phyloP scores from a whole-genome alignment of 768 basidiomycete genomes.

The Boletus subparvulus region DNA sequence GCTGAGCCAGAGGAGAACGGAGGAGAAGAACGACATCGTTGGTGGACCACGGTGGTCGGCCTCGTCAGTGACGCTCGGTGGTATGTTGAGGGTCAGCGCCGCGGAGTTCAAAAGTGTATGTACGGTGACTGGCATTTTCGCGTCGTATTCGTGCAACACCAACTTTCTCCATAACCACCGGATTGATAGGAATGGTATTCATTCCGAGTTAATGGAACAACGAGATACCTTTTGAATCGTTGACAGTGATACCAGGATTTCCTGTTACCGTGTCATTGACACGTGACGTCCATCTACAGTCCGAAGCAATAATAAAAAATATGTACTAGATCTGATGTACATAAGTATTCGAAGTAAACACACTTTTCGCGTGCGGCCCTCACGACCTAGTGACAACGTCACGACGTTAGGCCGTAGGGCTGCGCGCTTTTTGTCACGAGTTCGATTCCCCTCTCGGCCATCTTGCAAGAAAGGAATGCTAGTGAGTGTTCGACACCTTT shows the following conservation, averaged over 20 bases:
- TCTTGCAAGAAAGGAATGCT: background rate
- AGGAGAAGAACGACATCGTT: slow-evolving; percentile 49
- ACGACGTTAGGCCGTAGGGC: background rate
- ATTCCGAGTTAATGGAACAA: too few relatives aligned
- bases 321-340: too few relatives aligned
- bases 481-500: background rate
- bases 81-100: background rate
- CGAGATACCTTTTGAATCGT: background rate
- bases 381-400: slow-evolving; percentile 8
- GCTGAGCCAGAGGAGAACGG: slow-evolving; percentile 58
- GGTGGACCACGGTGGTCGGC: background rate
- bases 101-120: slow-evolving; percentile 17
- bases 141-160: background rate
- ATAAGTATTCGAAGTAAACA: too few relatives aligned
- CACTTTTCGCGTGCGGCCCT: too few relatives aligned
- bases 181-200: background rate
- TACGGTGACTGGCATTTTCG: background rate
- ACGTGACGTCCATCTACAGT: background rate
- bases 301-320: too few relatives aligned
- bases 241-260: too few relatives aligned
- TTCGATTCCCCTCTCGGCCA: slow-evolving; percentile 1
- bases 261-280: background rate
- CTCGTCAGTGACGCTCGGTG: too few relatives aligned
- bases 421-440: background rate
- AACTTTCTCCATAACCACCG: background rate